Conservation (phyloP, 2,329 filamentous ascomycete genomes). For the Diaporthe ampelina region DNA sequence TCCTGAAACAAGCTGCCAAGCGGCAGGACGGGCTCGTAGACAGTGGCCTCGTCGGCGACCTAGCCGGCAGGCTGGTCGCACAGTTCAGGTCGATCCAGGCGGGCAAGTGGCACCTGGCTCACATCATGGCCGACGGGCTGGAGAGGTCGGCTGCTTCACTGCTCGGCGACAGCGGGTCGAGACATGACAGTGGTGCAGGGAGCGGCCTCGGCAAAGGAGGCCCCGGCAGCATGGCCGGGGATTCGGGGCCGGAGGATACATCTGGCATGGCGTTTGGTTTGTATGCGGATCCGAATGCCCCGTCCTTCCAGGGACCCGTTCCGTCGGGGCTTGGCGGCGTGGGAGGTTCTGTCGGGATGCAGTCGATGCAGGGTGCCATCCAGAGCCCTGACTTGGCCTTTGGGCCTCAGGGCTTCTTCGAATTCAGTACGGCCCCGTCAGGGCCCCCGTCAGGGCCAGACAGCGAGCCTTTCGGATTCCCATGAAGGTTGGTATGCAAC, state of each 20-base stretch:
- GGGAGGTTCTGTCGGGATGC: constrained; percentile 13
- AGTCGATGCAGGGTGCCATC: constrained; percentile 4
- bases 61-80: constrained; percentile 54
- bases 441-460: background rate
- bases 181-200: background rate
- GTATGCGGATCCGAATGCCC: background rate
- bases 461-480: constrained; percentile 1
- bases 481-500: background rate
- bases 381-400: constrained; percentile 11
- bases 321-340: constrained; percentile 3
- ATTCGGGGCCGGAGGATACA: constrained; percentile 8
- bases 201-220: background rate
- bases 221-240: constrained; percentile 3
- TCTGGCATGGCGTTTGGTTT: constrained; percentile 7
- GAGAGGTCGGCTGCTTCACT: constrained; percentile 48
- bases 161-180: background rate
- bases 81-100: constrained; percentile 57
- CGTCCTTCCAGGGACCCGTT: constrained; percentile 11
- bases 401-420: constrained; percentile 27
- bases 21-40: constrained; percentile 54
- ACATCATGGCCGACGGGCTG: constrained; percentile 61
- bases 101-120: constrained; percentile 60
- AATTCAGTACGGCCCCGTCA: background rate
- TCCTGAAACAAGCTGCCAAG: constrained; percentile 62
- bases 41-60: constrained; percentile 52